Percentiles rank a stretch among this genome's conserved stretches.
phyloP scores from a whole-genome alignment of 1,284 basidiomycete genomes.

The Irpex sp. region DNA sequence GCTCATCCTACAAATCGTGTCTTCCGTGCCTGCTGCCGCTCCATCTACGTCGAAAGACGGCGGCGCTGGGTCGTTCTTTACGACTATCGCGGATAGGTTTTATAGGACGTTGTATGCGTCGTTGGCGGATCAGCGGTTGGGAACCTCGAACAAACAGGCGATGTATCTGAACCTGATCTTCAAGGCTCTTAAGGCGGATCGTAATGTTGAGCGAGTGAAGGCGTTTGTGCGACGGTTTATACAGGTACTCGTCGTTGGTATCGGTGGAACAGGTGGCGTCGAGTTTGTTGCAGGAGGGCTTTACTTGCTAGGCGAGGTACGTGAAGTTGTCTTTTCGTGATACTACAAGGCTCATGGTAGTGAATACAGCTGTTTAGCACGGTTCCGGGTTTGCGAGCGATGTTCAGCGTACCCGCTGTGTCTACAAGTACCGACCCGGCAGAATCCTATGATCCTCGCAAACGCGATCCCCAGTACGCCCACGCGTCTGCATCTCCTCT shows the following conservation, averaged over 20 bases:
- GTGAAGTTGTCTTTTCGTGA: conserved; percentile 12
- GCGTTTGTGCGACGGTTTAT: conserved; percentile 86
- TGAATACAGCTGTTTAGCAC: conserved; percentile 67
- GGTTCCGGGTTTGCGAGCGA: conserved; percentile 62
- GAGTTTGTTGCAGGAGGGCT: conserved; percentile 91
- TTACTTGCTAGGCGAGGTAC: conserved; percentile 68
- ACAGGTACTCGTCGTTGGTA: conserved; percentile 71
- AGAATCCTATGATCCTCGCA: conserved; percentile 77
- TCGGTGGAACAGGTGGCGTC: conserved; percentile 65
- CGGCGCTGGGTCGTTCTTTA: conserved; percentile 25
- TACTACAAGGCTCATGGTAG: neutral
- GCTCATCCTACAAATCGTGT: conserved; percentile 83
- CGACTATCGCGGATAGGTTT: conserved; percentile 75
- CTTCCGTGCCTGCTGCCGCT: conserved; percentile 38
- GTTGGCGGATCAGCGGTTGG: conserved; percentile 78
- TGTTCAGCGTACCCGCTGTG: conserved; percentile 47
- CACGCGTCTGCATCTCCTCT: conserved; percentile 79
- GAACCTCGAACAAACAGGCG: conserved; percentile 87
- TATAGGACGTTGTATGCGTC: conserved; percentile 91
- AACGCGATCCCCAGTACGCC: conserved; percentile 89
- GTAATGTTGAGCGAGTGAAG: conserved; percentile 59
- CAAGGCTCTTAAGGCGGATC: conserved; percentile 86
- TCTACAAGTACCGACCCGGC: conserved; percentile 37
- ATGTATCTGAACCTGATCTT: conserved; percentile 97
- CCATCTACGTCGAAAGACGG: conserved; percentile 30